These are phyloP conservation scores for Leccinum pellstonianum DNA, from an alignment of 768 basidiomycete genomes.

Conservation along the genomic window DNA sequence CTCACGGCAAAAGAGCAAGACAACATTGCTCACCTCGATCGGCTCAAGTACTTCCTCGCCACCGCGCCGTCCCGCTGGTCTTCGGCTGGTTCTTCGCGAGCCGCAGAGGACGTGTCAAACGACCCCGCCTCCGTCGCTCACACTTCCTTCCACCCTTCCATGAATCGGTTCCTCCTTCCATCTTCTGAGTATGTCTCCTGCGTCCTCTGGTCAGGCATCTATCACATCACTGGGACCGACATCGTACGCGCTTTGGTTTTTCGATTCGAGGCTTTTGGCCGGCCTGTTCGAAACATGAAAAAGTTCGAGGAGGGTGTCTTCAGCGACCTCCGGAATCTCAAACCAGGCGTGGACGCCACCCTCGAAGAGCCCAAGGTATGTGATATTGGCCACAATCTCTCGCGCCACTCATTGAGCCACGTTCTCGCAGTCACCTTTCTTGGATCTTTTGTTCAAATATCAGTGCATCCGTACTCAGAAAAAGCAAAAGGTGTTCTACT, in stretches of 20 bases:
- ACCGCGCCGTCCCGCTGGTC: constrained; percentile 80
- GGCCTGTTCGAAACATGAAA: constrained; percentile 90
- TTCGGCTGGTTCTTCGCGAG: constrained; percentile 32
- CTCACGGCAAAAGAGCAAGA: constrained; percentile 67
- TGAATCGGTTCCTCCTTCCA: constrained; percentile 86
- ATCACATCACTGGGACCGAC: constrained; percentile 95
- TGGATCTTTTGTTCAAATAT: constrained; percentile 93
- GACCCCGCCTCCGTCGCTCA: constrained; percentile 35
- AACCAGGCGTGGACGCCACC: constrained; percentile 89
- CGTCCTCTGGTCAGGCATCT: constrained; percentile 87
- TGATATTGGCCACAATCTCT: constrained; percentile 11
- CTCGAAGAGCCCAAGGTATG: constrained; percentile 94
- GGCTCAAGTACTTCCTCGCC: constrained; percentile 86
- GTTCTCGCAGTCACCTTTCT: constrained; percentile 71
- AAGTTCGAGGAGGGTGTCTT: constrained; percentile 99
- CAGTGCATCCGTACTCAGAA: constrained; percentile 98
- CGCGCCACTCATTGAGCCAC: not conserved
- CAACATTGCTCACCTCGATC: constrained; percentile 69
- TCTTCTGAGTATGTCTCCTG: constrained; percentile 87
- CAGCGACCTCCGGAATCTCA: constrained; percentile 88
- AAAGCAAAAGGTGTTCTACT: constrained; percentile 99
- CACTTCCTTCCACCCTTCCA: constrained; percentile 65
- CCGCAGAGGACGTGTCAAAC: constrained; percentile 15
- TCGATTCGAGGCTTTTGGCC: constrained; percentile 87
- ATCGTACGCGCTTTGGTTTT: constrained; percentile 95